A percentile compares a stretch with the other conserved stretches of the same genome.
Evolutionary conservation across 1,284 basidiomycete species (phyloP).

Genomic region (Athelia sp.): DNA sequence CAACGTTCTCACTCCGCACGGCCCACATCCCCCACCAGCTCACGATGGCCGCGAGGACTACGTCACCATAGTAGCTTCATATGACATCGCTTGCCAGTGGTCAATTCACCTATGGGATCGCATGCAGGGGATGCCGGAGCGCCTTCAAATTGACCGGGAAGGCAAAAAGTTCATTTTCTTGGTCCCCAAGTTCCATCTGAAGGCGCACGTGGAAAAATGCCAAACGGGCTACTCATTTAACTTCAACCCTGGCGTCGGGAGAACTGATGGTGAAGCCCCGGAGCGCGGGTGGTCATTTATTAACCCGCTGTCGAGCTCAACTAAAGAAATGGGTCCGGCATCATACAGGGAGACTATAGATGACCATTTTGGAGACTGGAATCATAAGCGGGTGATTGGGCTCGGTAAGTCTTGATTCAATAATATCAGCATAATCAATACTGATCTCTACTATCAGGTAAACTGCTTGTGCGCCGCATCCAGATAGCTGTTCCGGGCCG

Average conservation of each 20-base stretch:
- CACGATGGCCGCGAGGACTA: neutral
- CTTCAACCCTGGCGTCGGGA: neutral
- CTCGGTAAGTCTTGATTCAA: neutral
- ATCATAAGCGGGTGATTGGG: neutral
- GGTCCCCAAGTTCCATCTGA: constrained; percentile 1
- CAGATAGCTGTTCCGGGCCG: neutral
- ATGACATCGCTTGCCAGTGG: constrained; percentile 17
- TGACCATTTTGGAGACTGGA: neutral
- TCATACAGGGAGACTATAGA: neutral
- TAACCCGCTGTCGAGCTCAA: neutral
- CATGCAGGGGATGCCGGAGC: neutral
- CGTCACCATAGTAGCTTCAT: constrained; percentile 8
- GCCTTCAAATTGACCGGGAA: neutral
- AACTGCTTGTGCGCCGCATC: neutral
- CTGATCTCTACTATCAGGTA: neutral
- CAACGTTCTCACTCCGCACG: too few species aligned
- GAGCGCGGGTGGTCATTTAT: constrained; percentile 1
- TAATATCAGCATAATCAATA: neutral
- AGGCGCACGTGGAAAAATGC: neutral
- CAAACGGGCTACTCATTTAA: neutral
- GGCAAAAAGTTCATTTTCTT: neutral
- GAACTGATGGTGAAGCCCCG: neutral
- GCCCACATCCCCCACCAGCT: too few species aligned
- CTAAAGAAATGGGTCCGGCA: neutral
- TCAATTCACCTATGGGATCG: constrained; percentile 7